phyloP scores from a whole-genome alignment of 1,284 basidiomycete species.

The Cystobasidium pallidum region DNA sequence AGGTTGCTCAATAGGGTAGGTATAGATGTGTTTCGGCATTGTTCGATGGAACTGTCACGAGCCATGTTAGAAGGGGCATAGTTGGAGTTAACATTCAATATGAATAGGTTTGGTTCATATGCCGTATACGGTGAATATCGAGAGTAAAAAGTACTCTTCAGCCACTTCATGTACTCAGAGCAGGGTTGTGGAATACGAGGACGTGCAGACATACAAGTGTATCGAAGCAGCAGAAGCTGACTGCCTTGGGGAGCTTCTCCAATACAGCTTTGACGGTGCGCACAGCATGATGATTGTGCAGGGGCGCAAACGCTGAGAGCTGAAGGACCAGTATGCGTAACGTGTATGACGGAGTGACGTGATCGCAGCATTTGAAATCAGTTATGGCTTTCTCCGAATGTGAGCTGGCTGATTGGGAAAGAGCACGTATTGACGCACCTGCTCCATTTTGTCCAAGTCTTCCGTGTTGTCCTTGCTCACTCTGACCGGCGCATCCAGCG shows the following conservation, averaged over 20 bases:
- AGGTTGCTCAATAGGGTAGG: constrained; percentile 72
- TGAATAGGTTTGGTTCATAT: no score
- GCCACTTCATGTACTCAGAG: no score
- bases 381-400: neutral
- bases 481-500: constrained; percentile 68
- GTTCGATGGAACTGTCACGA: constrained; percentile 67
- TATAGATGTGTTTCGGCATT: constrained; percentile 72
- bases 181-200: no score
- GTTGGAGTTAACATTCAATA: no score
- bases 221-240: constrained; percentile 67
- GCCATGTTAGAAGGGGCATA: no score
- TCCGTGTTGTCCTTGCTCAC: constrained; percentile 63
- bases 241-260: constrained; percentile 64
- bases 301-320: constrained; percentile 45
- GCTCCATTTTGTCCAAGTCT: constrained; percentile 71
- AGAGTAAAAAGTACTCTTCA: no score
- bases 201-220: constrained; percentile 60
- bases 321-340: no score
- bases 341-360: neutral
- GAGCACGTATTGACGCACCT: constrained; percentile 61
- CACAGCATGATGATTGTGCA: constrained; percentile 61
- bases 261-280: constrained; percentile 60
- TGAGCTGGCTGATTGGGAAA: neutral
- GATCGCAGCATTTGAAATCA: constrained; percentile 12
- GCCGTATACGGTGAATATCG: no score